Evolutionary conservation across 441 rosid genomes (phyloP).

Genomic region (Bruguiera hainesii): DNA sequence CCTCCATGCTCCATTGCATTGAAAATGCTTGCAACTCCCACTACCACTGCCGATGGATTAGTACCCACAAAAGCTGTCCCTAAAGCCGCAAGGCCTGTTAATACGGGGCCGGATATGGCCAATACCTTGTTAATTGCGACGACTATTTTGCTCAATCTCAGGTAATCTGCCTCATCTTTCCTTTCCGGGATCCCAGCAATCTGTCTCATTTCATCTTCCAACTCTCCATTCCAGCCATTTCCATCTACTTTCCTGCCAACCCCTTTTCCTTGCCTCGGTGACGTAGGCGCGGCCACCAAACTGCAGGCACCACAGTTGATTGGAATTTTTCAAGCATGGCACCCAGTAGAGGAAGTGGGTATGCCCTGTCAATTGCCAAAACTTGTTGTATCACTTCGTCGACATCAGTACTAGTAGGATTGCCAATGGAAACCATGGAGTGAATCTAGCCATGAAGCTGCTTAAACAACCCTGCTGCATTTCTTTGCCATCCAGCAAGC

Average conservation of each 20-base stretch:
- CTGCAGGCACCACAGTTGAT: slow-evolving; percentile 24
- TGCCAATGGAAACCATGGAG: slow-evolving; percentile 15
- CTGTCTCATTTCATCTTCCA: slow-evolving; percentile 30
- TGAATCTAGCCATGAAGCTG: slow-evolving; percentile 26
- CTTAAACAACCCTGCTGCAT: slow-evolving; percentile 35
- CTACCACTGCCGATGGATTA: slow-evolving; percentile 18
- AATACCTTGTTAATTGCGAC: slow-evolving; percentile 24
- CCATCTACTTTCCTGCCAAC: neutral
- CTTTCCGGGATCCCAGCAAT: slow-evolving; percentile 26
- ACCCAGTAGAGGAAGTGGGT: slow-evolving; percentile 36
- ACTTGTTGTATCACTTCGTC: slow-evolving; percentile 28
- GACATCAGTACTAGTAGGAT: slow-evolving; percentile 18
- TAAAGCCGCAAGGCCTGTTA: slow-evolving; percentile 25
- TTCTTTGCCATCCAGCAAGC: slow-evolving; percentile 42
- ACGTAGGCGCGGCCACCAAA: slow-evolving; percentile 28
- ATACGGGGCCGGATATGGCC: slow-evolving; percentile 30
- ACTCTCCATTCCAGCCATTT: slow-evolving; percentile 25
- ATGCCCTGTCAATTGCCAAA: slow-evolving; percentile 33
- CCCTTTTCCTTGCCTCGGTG: slow-evolving; percentile 1
- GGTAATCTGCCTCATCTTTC: slow-evolving; percentile 31
- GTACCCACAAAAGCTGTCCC: slow-evolving; percentile 25
- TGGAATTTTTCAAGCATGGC: slow-evolving; percentile 37
- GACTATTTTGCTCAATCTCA: slow-evolving; percentile 16
- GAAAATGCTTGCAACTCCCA: slow-evolving; percentile 23
- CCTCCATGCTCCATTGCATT: slow-evolving; percentile 34